Conservation (phyloP, 148 eudicot species). For the Fallopia convolvulus region DNA sequence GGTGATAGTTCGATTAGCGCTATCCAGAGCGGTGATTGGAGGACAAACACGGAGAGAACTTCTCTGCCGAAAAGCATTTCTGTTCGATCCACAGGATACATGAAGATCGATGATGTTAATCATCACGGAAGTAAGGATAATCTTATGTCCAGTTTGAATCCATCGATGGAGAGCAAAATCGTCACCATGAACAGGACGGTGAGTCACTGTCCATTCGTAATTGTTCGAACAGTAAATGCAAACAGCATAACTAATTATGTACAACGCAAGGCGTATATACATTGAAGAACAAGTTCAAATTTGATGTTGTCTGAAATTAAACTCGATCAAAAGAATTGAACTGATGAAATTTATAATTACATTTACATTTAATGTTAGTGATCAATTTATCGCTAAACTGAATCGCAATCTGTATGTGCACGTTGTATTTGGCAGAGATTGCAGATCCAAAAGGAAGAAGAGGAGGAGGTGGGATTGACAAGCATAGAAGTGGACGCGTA, state of each 20-base stretch:
- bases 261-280: neutral
- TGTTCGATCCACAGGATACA: conserved; percentile 44
- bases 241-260: neutral
- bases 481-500: conserved; percentile 38
- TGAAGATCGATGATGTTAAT: conserved; percentile 25
- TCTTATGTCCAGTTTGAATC: conserved; percentile 5
- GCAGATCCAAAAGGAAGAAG: conserved; percentile 28
- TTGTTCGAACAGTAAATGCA: neutral
- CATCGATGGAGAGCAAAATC: conserved; percentile 8
- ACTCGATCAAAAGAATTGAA: too few species aligned
- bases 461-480: conserved; percentile 15
- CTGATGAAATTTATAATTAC: too few species aligned
- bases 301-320: neutral
- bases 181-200: conserved; percentile 7
- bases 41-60: conserved; percentile 17
- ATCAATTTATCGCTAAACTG: neutral
- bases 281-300: neutral
- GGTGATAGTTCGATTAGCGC: neutral
- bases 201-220: neutral
- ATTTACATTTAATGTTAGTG: neutral
- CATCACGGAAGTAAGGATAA: conserved; percentile 12
- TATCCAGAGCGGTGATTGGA: conserved; percentile 5
- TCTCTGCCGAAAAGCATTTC: conserved; percentile 54
- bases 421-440: conserved; percentile 23
- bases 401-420: neutral